Base-by-base conservation (phyloP, 2,329 filamentous ascomycete species). In the Teratosphaeria zuluensis region DNA sequence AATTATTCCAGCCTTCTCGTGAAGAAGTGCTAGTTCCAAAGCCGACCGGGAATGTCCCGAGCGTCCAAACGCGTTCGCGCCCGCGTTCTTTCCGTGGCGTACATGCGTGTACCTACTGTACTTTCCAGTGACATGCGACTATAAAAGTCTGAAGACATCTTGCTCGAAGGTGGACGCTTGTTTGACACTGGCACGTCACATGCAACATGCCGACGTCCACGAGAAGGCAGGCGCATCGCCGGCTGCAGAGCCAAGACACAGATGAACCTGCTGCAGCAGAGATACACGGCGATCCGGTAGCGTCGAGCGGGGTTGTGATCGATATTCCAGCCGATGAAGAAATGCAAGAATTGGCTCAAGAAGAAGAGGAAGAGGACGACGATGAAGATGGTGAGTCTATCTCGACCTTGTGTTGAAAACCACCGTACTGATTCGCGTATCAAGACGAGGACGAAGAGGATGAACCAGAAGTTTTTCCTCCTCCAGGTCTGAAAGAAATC, bases 401-500 rank as follows among this genome's bases (percentile, higher is more conserved):
- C 12, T 8, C 21, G 8, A 16, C 32, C 32, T n/a, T 11, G 8
- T 31, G 32, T 7, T 14, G n/a, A n/a, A 24, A 53, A 14, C 12
- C 16, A 31, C 16, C 28, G 51, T 16, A 31, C 28, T 31, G 19
- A 53, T 14, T n/a, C 4, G 11, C 12, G 28, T 16, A 11, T 31
- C 28, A 55, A 55, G 54, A 55, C 21, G 56, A 59, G 51, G 55
- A 57, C 21, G 54, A 46, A 33, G 53, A 53, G 53, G 38, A 51
- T 53, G 51, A 48, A 16, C 14, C 12, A n/a, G 52, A 53, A 51
- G 9, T 61, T 6, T 74, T 66, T 68, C 76, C 60, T 54, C 77
- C 77, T 12, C 69, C 74, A 1, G 72, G 76, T 51, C 77, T 92
- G 62, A 92, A 91, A 71, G 90, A 94, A 70, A 92, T 94, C 70